These are phyloP conservation scores for Papilionanthe hybrid DNA, from an alignment of 116 monocot genomes.

Conservation along the genomic window DNA sequence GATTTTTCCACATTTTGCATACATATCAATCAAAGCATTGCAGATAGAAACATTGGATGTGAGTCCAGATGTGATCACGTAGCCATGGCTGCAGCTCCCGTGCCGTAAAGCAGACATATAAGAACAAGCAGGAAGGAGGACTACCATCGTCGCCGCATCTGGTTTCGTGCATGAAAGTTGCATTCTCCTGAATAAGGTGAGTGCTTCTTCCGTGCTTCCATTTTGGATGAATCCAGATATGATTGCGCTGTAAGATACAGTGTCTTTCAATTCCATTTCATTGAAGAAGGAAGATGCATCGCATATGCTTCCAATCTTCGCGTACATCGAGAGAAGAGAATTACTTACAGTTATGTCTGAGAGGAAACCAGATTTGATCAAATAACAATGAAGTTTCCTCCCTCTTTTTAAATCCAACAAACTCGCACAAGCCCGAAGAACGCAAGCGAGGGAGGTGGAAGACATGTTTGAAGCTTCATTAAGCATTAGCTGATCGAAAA, in stretches of 20 bases:
- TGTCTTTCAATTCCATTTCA: conserved; percentile 47
- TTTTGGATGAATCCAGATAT: conserved; percentile 83
- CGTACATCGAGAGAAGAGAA: conserved; percentile 84
- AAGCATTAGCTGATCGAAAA: conserved; percentile 43
- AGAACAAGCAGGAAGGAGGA: conserved; percentile 72
- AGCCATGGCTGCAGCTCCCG: conserved; percentile 58
- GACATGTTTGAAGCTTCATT: conserved; percentile 22
- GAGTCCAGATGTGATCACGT: conserved; percentile 46
- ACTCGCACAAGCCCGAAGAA: conserved; percentile 63
- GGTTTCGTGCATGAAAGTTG: conserved; percentile 36
- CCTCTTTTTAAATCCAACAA: conserved; percentile 45
- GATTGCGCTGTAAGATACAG: conserved; percentile 78
- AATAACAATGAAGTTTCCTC: conserved; percentile 42
- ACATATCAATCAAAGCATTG: conserved; percentile 92
- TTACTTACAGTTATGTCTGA: conserved; percentile 52
- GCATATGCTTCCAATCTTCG: conserved; percentile 41
- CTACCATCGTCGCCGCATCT: conserved; percentile 67
- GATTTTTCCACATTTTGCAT: conserved; percentile 81
- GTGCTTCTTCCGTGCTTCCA: conserved; percentile 54
- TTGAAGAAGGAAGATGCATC: conserved; percentile 42
- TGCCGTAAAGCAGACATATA: conserved; percentile 65
- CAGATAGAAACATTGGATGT: conserved; percentile 49
- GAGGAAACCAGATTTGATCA: conserved; percentile 47
- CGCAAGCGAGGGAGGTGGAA: conserved; percentile 42
- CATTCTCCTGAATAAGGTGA: conserved; percentile 60